Percentiles rank a stretch among this genome's conserved stretches.
These are phyloP conservation scores for Epichloe aotearoae DNA, from an alignment of 2,329 filamentous ascomycete species.

Conservation along the genomic window DNA sequence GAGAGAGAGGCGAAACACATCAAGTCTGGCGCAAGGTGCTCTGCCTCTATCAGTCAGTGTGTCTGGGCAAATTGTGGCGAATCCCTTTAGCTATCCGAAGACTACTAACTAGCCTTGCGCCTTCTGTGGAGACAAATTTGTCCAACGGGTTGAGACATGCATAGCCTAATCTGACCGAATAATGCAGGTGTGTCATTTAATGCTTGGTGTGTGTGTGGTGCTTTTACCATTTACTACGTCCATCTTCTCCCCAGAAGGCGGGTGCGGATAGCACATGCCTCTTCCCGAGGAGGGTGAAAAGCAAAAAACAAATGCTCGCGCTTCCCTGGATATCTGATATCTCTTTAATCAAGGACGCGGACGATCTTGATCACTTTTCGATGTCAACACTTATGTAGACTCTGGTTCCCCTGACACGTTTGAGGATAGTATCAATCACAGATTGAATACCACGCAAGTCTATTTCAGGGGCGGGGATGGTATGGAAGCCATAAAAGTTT, in stretches of 20 bases:
- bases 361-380: neutral
- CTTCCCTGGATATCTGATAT: no score
- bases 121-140: neutral
- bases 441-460: constrained; percentile 61
- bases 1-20: no score
- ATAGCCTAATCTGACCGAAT: neutral
- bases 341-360: no score
- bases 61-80: no score
- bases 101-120: neutral
- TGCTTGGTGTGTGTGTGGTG: neutral
- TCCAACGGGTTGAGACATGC: neutral
- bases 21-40: no score
- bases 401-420: constrained; percentile 53
- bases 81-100: no score
- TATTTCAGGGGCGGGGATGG: constrained; percentile 38
- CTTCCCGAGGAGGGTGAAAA: no score
- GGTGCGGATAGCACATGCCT: no score
- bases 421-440: constrained; percentile 52
- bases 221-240: neutral
- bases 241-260: no score
- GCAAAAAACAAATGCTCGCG: no score
- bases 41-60: no score
- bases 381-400: constrained; percentile 51
- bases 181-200: neutral
- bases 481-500: constrained; percentile 10